Evolutionary conservation across 306 rosid species (phyloP).

Genomic region (Ormosia semicastrata): DNA sequence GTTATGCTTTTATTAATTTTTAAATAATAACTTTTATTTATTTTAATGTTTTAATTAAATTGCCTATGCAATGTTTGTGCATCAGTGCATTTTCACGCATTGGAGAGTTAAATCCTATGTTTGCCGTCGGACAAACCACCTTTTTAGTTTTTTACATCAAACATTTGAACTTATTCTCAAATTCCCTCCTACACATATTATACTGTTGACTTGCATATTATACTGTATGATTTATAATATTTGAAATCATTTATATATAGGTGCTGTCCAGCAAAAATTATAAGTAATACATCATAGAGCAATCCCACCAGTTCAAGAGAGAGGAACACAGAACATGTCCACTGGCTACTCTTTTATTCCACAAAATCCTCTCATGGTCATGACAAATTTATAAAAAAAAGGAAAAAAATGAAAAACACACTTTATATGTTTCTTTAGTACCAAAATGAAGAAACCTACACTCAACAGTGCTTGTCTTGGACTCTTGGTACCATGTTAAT

Average conservation of each 20-base stretch:
- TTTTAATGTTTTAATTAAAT: too few relatives aligned
- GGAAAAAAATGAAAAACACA: background rate
- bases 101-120: too few relatives aligned
- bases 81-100: too few relatives aligned
- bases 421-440: slow-evolving; percentile 10
- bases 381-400: background rate
- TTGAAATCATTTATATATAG: slow-evolving; percentile 10
- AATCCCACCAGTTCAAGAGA: slow-evolving; percentile 24
- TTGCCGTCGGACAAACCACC: too few relatives aligned
- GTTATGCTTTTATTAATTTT: too few relatives aligned
- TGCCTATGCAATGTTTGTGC: too few relatives aligned
- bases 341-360: slow-evolving; percentile 38
- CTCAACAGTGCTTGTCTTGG: background rate
- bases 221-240: background rate
- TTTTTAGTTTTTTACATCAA: too few relatives aligned
- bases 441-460: slow-evolving; percentile 19
- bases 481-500: slow-evolving; percentile 18
- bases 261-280: slow-evolving; percentile 25
- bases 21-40: too few relatives aligned
- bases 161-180: background rate
- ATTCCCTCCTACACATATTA: background rate
- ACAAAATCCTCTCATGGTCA: slow-evolving; percentile 39
- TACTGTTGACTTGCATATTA: background rate
- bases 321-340: slow-evolving; percentile 32
- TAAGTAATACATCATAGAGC: slow-evolving; percentile 30